Evolutionary conservation across 352 stramenopile species (phyloP).

Genomic region (Pythium pyrilobum): DNA sequence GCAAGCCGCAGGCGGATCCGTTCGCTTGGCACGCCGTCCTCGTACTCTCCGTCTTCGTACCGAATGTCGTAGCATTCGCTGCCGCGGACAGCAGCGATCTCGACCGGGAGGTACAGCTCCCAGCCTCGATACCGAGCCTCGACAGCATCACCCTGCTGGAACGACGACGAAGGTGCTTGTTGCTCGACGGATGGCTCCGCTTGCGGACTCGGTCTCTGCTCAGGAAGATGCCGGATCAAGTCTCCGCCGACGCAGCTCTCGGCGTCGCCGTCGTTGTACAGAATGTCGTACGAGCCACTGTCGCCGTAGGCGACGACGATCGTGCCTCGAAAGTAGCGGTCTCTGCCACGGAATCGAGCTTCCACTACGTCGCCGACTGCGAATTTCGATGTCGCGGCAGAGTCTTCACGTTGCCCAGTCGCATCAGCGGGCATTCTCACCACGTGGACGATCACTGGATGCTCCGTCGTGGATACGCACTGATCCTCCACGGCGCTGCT

Average conservation of each 20-base stretch:
- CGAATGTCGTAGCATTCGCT: slow-evolving; percentile 10
- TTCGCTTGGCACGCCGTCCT: not conserved
- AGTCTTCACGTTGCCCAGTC: not conserved
- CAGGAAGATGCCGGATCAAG: slow-evolving; percentile 13
- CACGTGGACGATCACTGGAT: not conserved
- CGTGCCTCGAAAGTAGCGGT: not conserved
- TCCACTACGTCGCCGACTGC: slow-evolving; percentile 3
- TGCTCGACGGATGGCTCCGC: not conserved
- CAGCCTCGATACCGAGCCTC: slow-evolving; percentile 10
- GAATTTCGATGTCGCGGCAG: not conserved
- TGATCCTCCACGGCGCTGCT: too few relatives aligned
- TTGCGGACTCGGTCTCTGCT: too few relatives aligned
- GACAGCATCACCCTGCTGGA: slow-evolving; percentile 1
- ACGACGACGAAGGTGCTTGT: not conserved
- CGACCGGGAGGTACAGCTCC: slow-evolving; percentile 7
- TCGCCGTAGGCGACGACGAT: not conserved
- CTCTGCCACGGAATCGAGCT: not conserved
- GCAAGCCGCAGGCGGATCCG: slow-evolving; percentile 1
- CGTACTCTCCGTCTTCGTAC: slow-evolving; percentile 19
- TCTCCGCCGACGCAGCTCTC: slow-evolving; percentile 21
- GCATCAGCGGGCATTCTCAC: not conserved
- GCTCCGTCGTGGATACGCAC: too few relatives aligned
- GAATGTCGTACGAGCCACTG: slow-evolving; percentile 18
- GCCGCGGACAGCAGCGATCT: slow-evolving; percentile 10
- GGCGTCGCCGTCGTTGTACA: slow-evolving; percentile 26